phyloP scores from a whole-genome alignment of 345 rosid genomes.

The Eucalyptus urophylla region DNA sequence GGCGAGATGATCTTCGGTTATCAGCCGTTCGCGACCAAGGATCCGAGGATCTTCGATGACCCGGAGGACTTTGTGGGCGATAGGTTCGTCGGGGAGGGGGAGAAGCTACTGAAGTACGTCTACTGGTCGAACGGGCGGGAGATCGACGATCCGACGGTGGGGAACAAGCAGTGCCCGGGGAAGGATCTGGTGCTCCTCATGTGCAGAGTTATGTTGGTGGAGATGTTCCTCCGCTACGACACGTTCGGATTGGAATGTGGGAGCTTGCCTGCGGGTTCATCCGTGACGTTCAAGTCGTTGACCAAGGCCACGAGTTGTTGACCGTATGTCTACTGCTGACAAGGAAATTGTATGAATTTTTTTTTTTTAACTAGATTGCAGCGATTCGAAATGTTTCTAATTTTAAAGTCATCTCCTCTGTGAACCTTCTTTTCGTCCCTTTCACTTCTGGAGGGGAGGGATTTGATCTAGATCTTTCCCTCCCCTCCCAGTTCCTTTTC shows the following conservation, averaged over 20 bases:
- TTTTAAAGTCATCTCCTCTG: neutral
- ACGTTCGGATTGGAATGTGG: constrained; percentile 15
- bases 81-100: constrained; percentile 29
- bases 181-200: constrained; percentile 35
- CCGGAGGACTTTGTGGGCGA: constrained; percentile 24
- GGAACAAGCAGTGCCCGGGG: constrained; percentile 38
- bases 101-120: constrained; percentile 27
- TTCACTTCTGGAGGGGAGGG: no score
- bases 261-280: neutral
- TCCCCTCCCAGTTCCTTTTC: no score
- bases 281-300: constrained; percentile 28
- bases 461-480: no score
- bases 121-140: constrained; percentile 45
- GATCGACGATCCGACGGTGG: constrained; percentile 18
- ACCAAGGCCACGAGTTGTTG: constrained; percentile 4
- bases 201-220: constrained; percentile 24
- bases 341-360: neutral
- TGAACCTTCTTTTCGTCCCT: no score
- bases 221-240: constrained; percentile 40
- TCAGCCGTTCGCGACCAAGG: constrained; percentile 33
- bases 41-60: constrained; percentile 18
- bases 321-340: neutral
- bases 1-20: constrained; percentile 44
- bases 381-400: neutral
- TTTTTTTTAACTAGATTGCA: neutral